Percentiles rank a stretch among this genome's conserved stretches.
Evolutionary conservation across 352 stramenopile genomes (phyloP).

Genomic region (Phytophthora meadii): DNA sequence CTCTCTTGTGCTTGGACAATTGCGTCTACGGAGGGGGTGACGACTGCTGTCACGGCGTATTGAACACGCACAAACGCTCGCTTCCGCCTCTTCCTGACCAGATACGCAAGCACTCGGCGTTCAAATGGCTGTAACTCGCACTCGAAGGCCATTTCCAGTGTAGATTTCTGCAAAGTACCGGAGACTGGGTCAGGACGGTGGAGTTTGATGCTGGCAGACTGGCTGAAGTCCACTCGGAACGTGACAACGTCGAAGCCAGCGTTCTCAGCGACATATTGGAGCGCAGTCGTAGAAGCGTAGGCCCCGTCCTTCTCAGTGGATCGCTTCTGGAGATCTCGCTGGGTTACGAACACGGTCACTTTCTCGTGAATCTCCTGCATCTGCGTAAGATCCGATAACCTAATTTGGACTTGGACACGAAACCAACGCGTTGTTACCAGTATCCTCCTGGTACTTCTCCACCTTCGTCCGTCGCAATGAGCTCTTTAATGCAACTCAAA

Average conservation of each 20-base stretch:
- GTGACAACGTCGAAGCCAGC: constrained; percentile 40
- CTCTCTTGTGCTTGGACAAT: constrained; percentile 13
- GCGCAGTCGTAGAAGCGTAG: constrained; percentile 11
- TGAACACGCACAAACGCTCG: constrained; percentile 58
- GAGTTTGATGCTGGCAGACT: constrained; percentile 47
- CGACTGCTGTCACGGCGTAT: constrained; percentile 30
- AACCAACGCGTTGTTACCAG: constrained; percentile 13
- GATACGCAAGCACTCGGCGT: constrained; percentile 36
- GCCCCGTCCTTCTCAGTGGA: not conserved
- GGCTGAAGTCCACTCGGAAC: constrained; percentile 55
- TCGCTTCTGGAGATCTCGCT: constrained; percentile 23
- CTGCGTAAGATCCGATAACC: constrained; percentile 2
- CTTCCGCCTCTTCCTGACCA: constrained; percentile 29
- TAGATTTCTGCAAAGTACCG: constrained; percentile 4
- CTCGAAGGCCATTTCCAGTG: constrained; percentile 28
- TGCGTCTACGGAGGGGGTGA: constrained; percentile 16
- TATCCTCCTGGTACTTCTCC: not conserved
- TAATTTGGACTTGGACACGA: constrained; percentile 5
- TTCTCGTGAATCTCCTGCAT: constrained; percentile 38
- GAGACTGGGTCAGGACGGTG: constrained; percentile 16
- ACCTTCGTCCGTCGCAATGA: constrained; percentile 50
- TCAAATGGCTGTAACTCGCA: constrained; percentile 48
- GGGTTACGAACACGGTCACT: constrained; percentile 41
- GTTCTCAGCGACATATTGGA: constrained; percentile 60
- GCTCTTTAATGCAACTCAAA: constrained; percentile 84